Evolutionary conservation across 768 basidiomycete species (phyloP).

Genomic region (Neoboletus subvelutipes): DNA sequence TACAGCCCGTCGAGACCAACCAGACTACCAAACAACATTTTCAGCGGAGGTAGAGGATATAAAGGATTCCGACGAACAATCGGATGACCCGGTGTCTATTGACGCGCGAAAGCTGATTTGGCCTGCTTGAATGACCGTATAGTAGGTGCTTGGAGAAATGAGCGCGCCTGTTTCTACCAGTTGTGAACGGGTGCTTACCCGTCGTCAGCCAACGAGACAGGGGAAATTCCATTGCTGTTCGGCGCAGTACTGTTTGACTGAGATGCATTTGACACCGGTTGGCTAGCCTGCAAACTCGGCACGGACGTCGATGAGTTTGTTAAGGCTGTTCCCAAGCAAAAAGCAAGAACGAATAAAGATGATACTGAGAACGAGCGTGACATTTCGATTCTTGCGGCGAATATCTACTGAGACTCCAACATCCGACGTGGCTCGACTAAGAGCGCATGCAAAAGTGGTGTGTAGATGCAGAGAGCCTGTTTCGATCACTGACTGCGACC

Average conservation of each 20-base stretch:
- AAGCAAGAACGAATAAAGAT: conserved; percentile 7
- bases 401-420: conserved; percentile 14
- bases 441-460: not conserved
- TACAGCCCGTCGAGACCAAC: conserved; percentile 65
- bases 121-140: conserved; percentile 57
- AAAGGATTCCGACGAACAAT: conserved; percentile 18
- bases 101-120: conserved; percentile 64
- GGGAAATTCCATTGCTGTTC: conserved; percentile 41
- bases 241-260: conserved; percentile 20
- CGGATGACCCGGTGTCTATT: conserved; percentile 68
- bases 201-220: conserved; percentile 47
- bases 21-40: conserved; percentile 50
- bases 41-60: not conserved
- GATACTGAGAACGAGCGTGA: conserved; percentile 11
- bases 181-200: conserved; percentile 42
- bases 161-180: not conserved
- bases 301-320: conserved; percentile 1
- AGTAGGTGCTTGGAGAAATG: conserved; percentile 58
- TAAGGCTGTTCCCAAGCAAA: conserved; percentile 10
- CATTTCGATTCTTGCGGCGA: conserved; percentile 19
- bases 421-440: conserved; percentile 16
- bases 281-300: conserved; percentile 15
- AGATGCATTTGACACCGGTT: conserved; percentile 10
- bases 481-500: not conserved
- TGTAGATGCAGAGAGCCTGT: not conserved